Conservation (phyloP, 192 early-diverging fungal species). For the Backusella tarrabulga region DNA sequence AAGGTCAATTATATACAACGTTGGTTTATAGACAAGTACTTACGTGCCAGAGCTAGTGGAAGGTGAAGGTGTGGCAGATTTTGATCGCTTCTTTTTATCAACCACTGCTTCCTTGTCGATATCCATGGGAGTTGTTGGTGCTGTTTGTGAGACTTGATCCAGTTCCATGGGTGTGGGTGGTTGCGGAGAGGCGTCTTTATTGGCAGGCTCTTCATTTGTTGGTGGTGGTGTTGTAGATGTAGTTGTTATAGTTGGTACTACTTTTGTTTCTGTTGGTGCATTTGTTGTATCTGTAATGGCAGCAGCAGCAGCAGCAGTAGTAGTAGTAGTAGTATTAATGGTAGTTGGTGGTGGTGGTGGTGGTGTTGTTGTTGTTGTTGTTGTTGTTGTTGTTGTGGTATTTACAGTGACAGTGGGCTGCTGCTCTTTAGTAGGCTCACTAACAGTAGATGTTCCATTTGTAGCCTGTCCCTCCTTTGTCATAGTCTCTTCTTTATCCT, state of each 20-base stretch:
- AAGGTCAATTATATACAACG: slow-evolving; percentile 11
- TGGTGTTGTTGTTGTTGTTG: background rate
- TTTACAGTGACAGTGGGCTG: background rate
- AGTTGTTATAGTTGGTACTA: background rate
- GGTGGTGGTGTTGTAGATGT: background rate
- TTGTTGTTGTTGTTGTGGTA: background rate
- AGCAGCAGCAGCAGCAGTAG: background rate
- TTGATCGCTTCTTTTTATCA: background rate
- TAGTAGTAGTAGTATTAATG: background rate
- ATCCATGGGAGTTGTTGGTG: background rate
- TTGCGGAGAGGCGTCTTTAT: background rate
- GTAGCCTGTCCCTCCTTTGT: background rate
- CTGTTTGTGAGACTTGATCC: background rate
- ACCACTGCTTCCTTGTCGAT: background rate
- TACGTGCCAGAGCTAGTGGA: background rate
- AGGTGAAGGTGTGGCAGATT: slow-evolving; percentile 2
- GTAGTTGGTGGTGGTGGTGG: background rate
- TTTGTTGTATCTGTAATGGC: background rate
- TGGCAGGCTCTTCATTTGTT: background rate
- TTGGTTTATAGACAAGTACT: background rate
- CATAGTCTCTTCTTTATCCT: background rate
- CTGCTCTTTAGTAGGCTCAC: background rate
- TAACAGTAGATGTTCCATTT: background rate
- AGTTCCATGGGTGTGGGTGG: background rate
- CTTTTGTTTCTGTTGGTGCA: background rate